Evolutionary conservation across 2,329 filamentous ascomycete genomes (phyloP), one percentile per base, ranked within the genome.

Genomic region (Aspergillus brunneoviolaceus): DNA sequence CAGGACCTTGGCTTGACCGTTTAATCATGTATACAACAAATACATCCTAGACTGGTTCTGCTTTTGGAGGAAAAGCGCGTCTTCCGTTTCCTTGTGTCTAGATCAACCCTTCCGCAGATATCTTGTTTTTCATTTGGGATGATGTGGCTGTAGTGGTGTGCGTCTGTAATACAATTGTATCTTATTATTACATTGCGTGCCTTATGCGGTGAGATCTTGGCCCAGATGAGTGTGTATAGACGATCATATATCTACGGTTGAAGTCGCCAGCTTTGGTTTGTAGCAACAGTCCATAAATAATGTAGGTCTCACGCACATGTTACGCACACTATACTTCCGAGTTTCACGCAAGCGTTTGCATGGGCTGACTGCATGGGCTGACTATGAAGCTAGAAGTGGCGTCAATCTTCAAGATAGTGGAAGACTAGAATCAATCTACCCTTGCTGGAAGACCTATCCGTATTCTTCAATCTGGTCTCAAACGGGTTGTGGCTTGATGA

Each of bases 1-100:
- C 91, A 93, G 80, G 95, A 99, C 76, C 84, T 99, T 77, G 96
- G 94, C 70, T 86, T 99, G 75, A 91, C 89, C 77, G 92, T 96
- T 85, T 99, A 96, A 86, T 74, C 59, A 62, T 74, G 72, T 73
- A 74, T 70, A 72, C 69, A 68, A 45, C 16, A 45, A 19, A 68
- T 73, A 74, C 69, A 73, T 72, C 59, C 69, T 72, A 73, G 70
- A 74, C 63, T 70, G 67, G 69, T 60, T 61, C 62, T 70, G 66
- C 68, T 60, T 61, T 62, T 68, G 70, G 67, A 65, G 65, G 69
- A 69, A 68, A 67, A 70, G 68, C 69, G 63, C 62, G 61, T 64
- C 62, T 65, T 65, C 65, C 68, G 65, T 63, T 59, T 57, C 60
- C 63, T 67, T 74, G 70, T 73, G 72, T 70, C 67, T 74, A 74